Evolutionary conservation across 2,329 filamentous ascomycete genomes (phyloP).

Genomic region (Septoria petroselini): DNA sequence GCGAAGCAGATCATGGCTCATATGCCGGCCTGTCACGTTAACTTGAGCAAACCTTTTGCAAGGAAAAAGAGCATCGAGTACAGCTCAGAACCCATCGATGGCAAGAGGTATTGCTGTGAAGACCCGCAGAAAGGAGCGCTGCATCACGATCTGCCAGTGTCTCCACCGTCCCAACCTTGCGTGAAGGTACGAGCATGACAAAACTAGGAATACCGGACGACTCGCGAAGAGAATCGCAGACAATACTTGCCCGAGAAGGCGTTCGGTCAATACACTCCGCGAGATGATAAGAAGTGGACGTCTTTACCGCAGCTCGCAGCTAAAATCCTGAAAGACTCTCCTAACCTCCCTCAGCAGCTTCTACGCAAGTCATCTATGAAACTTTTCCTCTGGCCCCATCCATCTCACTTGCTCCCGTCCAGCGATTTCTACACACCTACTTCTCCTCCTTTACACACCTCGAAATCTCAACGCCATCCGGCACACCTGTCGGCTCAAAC

Average conservation of each 20-base stretch:
- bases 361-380: background rate
- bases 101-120: background rate
- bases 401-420: background rate
- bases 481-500: conserved; percentile 65
- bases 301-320: too few relatives aligned
- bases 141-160: background rate
- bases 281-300: too few relatives aligned
- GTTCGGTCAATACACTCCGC: too few relatives aligned
- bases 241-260: too few relatives aligned
- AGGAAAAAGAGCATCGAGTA: background rate
- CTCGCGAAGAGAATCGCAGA: too few relatives aligned
- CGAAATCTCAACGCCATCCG: conserved; percentile 66
- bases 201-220: too few relatives aligned
- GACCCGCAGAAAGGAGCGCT: background rate
- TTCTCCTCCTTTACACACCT: conserved; percentile 49
- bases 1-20: background rate
- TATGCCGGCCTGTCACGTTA: background rate
- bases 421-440: background rate
- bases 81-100: background rate
- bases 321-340: too few relatives aligned
- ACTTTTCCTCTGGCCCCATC: background rate
- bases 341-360: too few relatives aligned
- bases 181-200: background rate
- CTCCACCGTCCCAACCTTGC: background rate
- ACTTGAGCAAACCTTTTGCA: background rate